Conservation (phyloP, 768 basidiomycete species). For the Chalciporus piperatus region DNA sequence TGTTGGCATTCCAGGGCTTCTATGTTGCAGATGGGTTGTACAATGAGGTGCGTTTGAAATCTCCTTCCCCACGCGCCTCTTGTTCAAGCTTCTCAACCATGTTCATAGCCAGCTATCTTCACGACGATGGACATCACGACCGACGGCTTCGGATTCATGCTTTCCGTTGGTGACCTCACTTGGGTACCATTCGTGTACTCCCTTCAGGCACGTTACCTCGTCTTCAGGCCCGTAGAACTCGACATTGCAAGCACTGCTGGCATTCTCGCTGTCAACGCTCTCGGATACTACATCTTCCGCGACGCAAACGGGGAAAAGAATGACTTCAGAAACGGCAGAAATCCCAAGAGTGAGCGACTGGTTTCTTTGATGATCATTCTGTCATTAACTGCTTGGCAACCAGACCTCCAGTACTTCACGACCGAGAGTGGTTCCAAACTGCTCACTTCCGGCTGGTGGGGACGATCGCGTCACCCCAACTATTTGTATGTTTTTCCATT, state of each 20-base stretch:
- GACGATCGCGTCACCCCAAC: constrained; percentile 87
- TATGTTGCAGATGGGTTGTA: constrained; percentile 87
- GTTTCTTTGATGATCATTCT: not conserved
- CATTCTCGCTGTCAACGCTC: constrained; percentile 61
- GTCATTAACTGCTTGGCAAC: constrained; percentile 1
- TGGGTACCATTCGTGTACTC: constrained; percentile 96
- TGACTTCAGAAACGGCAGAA: constrained; percentile 87
- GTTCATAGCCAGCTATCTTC: constrained; percentile 75
- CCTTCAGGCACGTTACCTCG: constrained; percentile 92
- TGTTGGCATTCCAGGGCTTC: constrained; percentile 78
- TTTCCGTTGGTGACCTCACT: constrained; percentile 84
- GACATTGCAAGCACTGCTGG: constrained; percentile 51
- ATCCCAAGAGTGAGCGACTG: constrained; percentile 77
- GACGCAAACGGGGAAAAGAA: constrained; percentile 91
- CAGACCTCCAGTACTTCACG: constrained; percentile 75
- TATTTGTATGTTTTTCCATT: constrained; percentile 56
- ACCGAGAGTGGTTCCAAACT: constrained; percentile 88
- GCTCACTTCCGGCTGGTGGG: constrained; percentile 98
- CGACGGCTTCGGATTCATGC: constrained; percentile 99
- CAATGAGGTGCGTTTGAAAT: constrained; percentile 66
- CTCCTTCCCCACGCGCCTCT: not conserved
- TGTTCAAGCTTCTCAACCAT: not conserved
- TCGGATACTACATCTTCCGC: constrained; percentile 92
- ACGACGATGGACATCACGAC: constrained; percentile 98
- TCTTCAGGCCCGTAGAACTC: constrained; percentile 81